Conservation (phyloP, 2,329 filamentous ascomycete genomes). For the Paraphaeosphaeria minitans region DNA sequence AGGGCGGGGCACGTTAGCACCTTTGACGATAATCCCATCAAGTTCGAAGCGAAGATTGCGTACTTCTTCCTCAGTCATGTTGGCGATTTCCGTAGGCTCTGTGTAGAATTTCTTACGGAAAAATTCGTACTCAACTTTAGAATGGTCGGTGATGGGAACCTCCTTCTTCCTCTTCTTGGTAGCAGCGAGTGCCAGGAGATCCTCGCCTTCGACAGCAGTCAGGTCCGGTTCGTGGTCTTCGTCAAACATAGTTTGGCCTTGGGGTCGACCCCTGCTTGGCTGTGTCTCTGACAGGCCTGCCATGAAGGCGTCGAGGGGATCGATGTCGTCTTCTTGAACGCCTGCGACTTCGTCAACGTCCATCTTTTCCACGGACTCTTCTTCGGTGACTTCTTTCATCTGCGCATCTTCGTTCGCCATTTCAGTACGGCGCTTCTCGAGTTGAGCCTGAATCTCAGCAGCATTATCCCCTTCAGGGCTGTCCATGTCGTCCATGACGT, state of each 20-base stretch:
- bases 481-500: constrained; percentile 75
- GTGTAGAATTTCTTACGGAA: constrained; percentile 96
- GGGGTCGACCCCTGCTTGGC: constrained; percentile 58
- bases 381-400: constrained; percentile 48
- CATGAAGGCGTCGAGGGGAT: constrained; percentile 98
- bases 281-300: constrained; percentile 58
- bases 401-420: constrained; percentile 49
- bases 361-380: constrained; percentile 55
- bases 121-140: constrained; percentile 80
- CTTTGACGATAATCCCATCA: constrained; percentile 86
- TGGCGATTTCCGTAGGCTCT: constrained; percentile 80
- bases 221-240: constrained; percentile 76
- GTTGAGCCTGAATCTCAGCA: constrained; percentile 79
- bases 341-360: constrained; percentile 56
- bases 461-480: constrained; percentile 89
- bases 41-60: constrained; percentile 81
- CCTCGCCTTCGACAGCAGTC: constrained; percentile 66
- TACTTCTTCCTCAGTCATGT: constrained; percentile 84
- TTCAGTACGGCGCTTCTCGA: constrained; percentile 75
- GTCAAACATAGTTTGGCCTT: constrained; percentile 85
- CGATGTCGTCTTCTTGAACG: constrained; percentile 72
- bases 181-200: constrained; percentile 57
- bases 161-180: constrained; percentile 83
- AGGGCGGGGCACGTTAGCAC: constrained; percentile 83
- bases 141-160: constrained; percentile 86